These are phyloP conservation scores for Pseudogymnoascus sp. DNA, from an alignment of 2,329 filamentous ascomycete species.

Conservation along the genomic window DNA sequence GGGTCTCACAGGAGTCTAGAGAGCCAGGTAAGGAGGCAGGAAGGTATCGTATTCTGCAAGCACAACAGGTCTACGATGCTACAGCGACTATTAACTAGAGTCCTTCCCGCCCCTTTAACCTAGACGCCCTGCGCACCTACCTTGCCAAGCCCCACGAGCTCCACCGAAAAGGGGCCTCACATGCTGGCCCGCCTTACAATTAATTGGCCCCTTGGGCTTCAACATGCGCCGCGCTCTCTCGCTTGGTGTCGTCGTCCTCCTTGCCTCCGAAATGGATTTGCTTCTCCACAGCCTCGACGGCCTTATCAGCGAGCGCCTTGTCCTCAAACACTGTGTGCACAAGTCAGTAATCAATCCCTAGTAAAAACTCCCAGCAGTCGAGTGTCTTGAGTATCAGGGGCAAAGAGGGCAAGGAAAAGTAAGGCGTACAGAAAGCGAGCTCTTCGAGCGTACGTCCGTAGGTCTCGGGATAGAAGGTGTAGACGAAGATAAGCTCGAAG, in stretches of 20 bases:
- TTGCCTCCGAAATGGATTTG: conserved; percentile 18
- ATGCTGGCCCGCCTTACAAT: no score
- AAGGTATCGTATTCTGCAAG: no score
- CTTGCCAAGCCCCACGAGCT: no score
- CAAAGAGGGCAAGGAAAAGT: background rate
- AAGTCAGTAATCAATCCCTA: conserved; percentile 12
- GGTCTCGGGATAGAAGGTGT: conserved; percentile 24
- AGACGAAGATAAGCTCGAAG: conserved; percentile 34
- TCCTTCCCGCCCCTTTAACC: no score
- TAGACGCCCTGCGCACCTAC: no score
- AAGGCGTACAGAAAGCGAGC: conserved; percentile 9
- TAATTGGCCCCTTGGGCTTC: background rate
- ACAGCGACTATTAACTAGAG: no score
- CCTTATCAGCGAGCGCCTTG: conserved; percentile 18
- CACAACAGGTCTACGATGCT: no score
- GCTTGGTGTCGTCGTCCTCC: background rate
- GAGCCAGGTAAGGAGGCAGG: no score
- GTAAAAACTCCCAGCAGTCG: background rate
- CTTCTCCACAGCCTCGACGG: conserved; percentile 24
- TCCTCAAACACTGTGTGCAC: conserved; percentile 24
- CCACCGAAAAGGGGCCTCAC: no score
- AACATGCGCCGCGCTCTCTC: background rate
- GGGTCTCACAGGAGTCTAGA: no score
- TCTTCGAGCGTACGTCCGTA: conserved; percentile 11
- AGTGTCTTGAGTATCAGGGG: background rate